These are phyloP conservation scores for Populus hybrid DNA, from an alignment of 441 rosid species.

Conservation along the genomic window DNA sequence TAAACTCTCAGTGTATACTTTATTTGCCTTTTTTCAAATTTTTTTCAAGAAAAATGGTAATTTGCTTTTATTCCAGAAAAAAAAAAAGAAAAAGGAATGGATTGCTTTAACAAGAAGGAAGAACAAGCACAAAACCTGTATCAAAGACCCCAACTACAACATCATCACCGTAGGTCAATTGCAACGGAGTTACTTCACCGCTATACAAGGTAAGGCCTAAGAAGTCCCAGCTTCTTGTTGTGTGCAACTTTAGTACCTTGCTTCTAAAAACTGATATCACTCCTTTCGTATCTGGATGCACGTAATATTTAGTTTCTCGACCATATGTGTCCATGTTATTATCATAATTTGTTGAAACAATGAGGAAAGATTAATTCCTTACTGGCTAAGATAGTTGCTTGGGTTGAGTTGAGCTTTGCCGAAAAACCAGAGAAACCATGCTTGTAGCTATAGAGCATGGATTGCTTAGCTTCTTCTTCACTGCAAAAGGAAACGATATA, in stretches of 20 bases:
- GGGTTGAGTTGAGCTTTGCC: slow-evolving; percentile 55
- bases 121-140: slow-evolving; percentile 34
- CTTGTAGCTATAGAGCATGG: slow-evolving; percentile 60
- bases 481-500: slow-evolving; percentile 20
- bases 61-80: background rate
- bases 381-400: slow-evolving; percentile 55
- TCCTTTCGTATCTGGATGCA: slow-evolving; percentile 46
- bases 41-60: background rate
- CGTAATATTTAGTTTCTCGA: background rate
- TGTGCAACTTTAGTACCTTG: slow-evolving; percentile 55
- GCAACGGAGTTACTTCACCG: slow-evolving; percentile 27
- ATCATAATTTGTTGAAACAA: background rate
- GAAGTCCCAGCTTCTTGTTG: slow-evolving; percentile 90
- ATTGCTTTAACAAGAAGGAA: background rate
- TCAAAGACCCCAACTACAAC: slow-evolving; percentile 57
- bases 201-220: slow-evolving; percentile 52
- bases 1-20: background rate
- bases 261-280: slow-evolving; percentile 62
- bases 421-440: slow-evolving; percentile 68
- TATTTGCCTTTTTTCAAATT: background rate
- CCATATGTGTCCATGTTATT: background rate
- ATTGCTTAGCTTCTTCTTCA: slow-evolving; percentile 49
- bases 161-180: slow-evolving; percentile 41
- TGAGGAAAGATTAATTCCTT: slow-evolving; percentile 10
- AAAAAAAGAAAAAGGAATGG: background rate